Evolutionary conservation across 768 basidiomycete species (phyloP).

Genomic region (Pulveroboletus sp.): DNA sequence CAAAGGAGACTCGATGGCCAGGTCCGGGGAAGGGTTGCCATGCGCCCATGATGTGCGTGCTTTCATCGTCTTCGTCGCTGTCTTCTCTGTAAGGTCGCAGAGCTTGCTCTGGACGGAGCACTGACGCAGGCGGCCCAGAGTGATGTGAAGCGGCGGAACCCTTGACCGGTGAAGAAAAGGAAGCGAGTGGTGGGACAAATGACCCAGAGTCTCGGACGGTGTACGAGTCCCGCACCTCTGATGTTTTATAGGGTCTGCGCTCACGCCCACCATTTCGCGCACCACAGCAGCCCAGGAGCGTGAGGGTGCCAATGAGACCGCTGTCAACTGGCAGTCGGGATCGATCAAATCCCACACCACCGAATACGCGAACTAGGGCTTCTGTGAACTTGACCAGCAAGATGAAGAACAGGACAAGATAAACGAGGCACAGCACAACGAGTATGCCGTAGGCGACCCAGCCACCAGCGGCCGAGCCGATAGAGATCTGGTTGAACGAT

Average conservation of each 20-base stretch:
- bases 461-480: conserved; percentile 73
- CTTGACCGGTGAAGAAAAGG: conserved; percentile 28
- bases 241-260: conserved; percentile 23
- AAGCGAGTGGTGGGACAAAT: conserved; percentile 42
- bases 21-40: conserved; percentile 72
- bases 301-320: conserved; percentile 82
- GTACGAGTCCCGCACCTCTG: conserved; percentile 29
- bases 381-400: conserved; percentile 83
- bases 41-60: conserved; percentile 89
- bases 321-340: conserved; percentile 76
- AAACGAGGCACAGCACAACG: conserved; percentile 75
- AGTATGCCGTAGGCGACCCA: conserved; percentile 96
- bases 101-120: conserved; percentile 77
- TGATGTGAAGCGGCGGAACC: conserved; percentile 33
- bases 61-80: conserved; percentile 64
- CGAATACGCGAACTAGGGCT: conserved; percentile 71
- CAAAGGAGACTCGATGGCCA: conserved; percentile 19
- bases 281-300: conserved; percentile 64
- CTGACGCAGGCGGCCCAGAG: conserved; percentile 59
- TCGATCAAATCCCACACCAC: conserved; percentile 78
- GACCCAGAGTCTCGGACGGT: conserved; percentile 42
- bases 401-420: conserved; percentile 78
- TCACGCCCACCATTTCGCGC: conserved; percentile 37
- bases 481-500: conserved; percentile 58
- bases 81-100: conserved; percentile 73